phyloP scores from a whole-genome alignment of 2,329 filamentous ascomycete species.

The Trichoderma pleuroti region DNA sequence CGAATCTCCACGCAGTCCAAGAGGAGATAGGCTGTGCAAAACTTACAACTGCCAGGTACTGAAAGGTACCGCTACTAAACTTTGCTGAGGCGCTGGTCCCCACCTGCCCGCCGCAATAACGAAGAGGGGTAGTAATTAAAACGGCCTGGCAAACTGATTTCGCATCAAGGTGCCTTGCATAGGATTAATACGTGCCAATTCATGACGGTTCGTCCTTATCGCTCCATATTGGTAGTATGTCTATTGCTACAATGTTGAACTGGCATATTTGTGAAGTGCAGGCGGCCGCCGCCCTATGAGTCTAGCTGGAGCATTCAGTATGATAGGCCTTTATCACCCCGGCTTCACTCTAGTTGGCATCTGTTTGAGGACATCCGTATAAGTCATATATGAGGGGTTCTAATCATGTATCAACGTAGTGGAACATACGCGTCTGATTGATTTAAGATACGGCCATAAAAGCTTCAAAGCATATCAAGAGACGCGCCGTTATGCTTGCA shows the following conservation, averaged over 20 bases:
- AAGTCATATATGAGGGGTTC: background rate
- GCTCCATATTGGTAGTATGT: background rate
- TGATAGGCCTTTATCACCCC: background rate
- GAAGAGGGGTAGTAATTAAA: conserved; percentile 7
- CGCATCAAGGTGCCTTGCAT: conserved; percentile 5
- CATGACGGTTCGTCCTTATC: background rate
- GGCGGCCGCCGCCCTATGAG: background rate
- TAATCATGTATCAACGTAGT: background rate
- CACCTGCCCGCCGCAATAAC: background rate
- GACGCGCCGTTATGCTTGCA: background rate
- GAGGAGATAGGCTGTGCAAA: background rate
- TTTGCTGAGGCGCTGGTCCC: background rate
- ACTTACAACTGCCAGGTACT: background rate
- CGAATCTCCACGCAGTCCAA: background rate
- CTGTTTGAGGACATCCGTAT: background rate
- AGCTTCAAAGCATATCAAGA: background rate
- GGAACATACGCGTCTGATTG: background rate
- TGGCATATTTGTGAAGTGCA: background rate
- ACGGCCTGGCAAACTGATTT: background rate
- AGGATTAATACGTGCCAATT: background rate
- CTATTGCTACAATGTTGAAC: background rate
- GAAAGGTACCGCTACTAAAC: background rate
- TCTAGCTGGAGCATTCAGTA: background rate
- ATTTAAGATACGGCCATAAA: background rate
- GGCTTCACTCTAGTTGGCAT: too few species aligned